Base-by-base conservation (phyloP, 257 asterid species). In the Solanum etuberosum region DNA sequence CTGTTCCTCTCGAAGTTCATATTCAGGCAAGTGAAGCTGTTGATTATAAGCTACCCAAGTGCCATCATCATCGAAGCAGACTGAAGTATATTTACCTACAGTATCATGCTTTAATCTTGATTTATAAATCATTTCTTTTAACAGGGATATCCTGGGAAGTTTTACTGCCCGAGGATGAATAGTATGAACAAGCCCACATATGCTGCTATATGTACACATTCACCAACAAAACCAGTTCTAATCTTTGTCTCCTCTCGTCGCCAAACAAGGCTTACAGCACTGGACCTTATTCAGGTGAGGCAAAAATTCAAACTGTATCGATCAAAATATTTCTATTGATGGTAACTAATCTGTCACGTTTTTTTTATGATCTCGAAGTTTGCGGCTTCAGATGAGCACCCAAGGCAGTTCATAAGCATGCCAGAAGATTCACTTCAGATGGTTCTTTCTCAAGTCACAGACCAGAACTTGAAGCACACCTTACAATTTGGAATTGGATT, bases 1-100 rank as follows among this genome's bases (percentile, higher is more conserved):
- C 99, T 72, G 99, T 97, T 88, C 99, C 99, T 74, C 99, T 97
- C 83, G 99, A 97, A 94, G 99, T 97, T 90, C 99, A 97, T 93
- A 97, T 97, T 91, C 99, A 97, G 99, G 99, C 90, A 93, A 90
- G 96, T 91, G 40, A 43, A 68, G 84, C 65, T 43, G 84, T 27
- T 27, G 37, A 77, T 77, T 77, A 78, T 43, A 48, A 43, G 65
- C 84, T 78, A 32, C 65, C 65, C 65, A 43, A 78, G 65, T 46
- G 37, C 65, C 18, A 78, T 78, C 84, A 78, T 43, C 37, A 78
- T 78, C 27, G 4, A 43, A 81, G 67, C 32, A 48, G 42, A 81
- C 68, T 81, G 13, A 46, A 81, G 20, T 81, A 29, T 80, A 27
- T 46, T 29, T 81, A 31, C 42, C 68, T 81, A 48, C 18, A 90